phyloP scores from a whole-genome alignment of 176 grass and related monocot genomes.

The Avena insularis region DNA sequence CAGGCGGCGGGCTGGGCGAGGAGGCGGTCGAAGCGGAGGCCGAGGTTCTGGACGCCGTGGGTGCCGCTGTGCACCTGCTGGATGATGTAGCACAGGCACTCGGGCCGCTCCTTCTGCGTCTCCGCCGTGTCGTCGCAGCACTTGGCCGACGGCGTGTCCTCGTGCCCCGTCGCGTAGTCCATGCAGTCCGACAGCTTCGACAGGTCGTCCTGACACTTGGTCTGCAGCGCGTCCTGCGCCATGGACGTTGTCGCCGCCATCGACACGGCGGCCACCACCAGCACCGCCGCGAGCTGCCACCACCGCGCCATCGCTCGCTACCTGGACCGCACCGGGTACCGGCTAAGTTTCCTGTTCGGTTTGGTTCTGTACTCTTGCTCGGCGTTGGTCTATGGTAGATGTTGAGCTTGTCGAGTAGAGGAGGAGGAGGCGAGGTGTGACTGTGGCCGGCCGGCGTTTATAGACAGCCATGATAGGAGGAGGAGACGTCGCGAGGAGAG shows the following conservation, averaged over 20 bases:
- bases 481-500: conserved; percentile 4
- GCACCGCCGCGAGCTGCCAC: background rate
- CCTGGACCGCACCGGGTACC: background rate
- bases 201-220: conserved; percentile 61
- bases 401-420: background rate
- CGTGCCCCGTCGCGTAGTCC: conserved; percentile 73
- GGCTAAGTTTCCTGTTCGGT: background rate
- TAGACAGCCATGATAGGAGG: conserved; percentile 22
- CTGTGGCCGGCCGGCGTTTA: conserved; percentile 31
- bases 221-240: conserved; percentile 51
- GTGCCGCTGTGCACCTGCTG: conserved; percentile 66
- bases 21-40: conserved; percentile 65
- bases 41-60: conserved; percentile 57
- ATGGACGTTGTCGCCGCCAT: no score
- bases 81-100: conserved; percentile 71
- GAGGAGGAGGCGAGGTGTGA: background rate
- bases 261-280: background rate
- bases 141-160: conserved; percentile 51
- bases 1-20: conserved; percentile 56
- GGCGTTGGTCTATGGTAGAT: background rate
- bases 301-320: conserved; percentile 8
- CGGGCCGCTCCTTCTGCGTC: conserved; percentile 49
- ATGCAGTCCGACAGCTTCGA: conserved; percentile 68
- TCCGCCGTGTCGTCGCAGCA: conserved; percentile 59
- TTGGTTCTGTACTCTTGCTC: background rate